A percentile compares a stretch with the other conserved stretches of the same genome.
These are phyloP conservation scores for Hydrangea macrophylla DNA, from an alignment of 148 eudicot species.

Conservation along the genomic window DNA sequence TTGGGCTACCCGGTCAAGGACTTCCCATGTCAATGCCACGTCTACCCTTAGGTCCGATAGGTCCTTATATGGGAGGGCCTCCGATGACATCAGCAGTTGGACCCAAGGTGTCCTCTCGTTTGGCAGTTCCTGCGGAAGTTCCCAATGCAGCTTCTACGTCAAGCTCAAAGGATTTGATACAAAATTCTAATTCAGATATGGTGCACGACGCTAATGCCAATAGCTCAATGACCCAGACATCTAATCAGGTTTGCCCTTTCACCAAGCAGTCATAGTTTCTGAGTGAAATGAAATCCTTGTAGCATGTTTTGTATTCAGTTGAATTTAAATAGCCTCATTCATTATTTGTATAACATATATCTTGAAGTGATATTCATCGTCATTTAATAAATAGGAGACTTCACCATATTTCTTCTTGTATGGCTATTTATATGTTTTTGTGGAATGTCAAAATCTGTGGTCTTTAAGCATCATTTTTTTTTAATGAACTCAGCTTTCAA, in stretches of 20 bases:
- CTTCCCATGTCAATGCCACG: conserved; percentile 43
- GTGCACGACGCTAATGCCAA: conserved; percentile 30
- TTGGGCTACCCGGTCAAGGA: conserved; percentile 60
- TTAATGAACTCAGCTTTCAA: too few relatives aligned
- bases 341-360: too few relatives aligned
- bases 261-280: neutral
- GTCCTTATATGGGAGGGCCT: conserved; percentile 28
- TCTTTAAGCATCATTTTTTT: too few relatives aligned
- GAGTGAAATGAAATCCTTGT: neutral
- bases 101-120: conserved; percentile 27
- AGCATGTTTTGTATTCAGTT: too few relatives aligned
- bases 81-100: conserved; percentile 31
- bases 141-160: conserved; percentile 27
- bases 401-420: too few relatives aligned
- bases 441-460: too few relatives aligned
- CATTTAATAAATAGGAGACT: too few relatives aligned
- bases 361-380: too few relatives aligned
- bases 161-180: conserved; percentile 23
- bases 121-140: conserved; percentile 24
- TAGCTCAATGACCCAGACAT: conserved; percentile 28
- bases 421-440: too few relatives aligned
- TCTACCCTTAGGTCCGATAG: conserved; percentile 30
- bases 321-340: too few relatives aligned
- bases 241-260: conserved; percentile 33
- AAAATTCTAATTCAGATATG: conserved; percentile 23